These are phyloP conservation scores for Capronia coronata DNA, from an alignment of 2,329 filamentous ascomycete species.

Conservation along the genomic window DNA sequence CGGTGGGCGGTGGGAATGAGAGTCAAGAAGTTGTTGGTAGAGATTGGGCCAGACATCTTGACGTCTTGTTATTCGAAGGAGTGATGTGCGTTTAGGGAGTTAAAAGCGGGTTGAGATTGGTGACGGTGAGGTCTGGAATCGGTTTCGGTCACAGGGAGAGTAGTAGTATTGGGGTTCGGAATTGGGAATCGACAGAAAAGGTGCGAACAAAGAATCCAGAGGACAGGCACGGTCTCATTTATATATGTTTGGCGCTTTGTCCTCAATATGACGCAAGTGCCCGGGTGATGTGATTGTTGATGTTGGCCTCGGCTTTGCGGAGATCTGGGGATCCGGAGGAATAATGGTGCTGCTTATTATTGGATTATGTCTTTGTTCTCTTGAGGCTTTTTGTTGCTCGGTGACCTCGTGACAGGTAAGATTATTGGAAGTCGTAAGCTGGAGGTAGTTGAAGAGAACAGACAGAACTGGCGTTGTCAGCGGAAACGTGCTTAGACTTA, in stretches of 20 bases:
- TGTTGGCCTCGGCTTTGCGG: conserved; percentile 10
- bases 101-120: not conserved
- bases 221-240: conserved; percentile 13
- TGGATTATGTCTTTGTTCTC: conserved; percentile 4
- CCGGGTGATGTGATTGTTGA: conserved; percentile 10
- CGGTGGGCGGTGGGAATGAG: conserved; percentile 23
- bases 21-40: conserved; percentile 20
- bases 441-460: not conserved
- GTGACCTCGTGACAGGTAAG: conserved; percentile 9
- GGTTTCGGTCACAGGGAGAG: not conserved
- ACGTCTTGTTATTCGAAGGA: not conserved
- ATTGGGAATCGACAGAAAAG: not conserved
- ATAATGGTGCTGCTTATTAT: too few relatives aligned
- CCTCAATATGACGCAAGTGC: conserved; percentile 17
- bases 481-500: not conserved
- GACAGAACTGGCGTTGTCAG: not conserved
- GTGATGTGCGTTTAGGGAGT: not conserved
- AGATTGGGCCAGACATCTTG: conserved; percentile 19
- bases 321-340: too few relatives aligned
- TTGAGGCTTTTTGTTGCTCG: conserved; percentile 7
- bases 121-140: not conserved
- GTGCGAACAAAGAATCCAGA: not conserved
- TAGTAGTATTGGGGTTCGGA: not conserved
- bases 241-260: conserved; percentile 15
- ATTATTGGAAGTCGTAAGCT: not conserved